phyloP scores from a whole-genome alignment of 1,139 yeast species.

The Arxiozyma telluris region DNA sequence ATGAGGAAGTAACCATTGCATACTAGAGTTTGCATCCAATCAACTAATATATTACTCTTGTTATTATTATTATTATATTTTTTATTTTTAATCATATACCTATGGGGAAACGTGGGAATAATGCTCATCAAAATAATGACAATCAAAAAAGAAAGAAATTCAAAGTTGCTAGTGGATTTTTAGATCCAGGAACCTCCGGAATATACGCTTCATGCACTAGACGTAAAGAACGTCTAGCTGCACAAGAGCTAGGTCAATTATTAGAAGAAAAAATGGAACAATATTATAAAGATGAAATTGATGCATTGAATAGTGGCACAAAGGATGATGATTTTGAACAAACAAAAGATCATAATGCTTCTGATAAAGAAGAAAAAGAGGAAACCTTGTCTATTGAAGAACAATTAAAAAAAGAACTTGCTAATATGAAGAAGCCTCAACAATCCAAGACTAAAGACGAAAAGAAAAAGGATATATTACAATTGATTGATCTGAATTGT shows the following conservation, averaged over 20 bases:
- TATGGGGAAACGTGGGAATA: constrained; percentile 7
- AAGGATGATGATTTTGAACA: constrained; percentile 31
- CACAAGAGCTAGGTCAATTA: constrained; percentile 58
- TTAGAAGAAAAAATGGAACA: constrained; percentile 52
- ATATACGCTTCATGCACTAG: constrained; percentile 79
- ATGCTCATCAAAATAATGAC: constrained; percentile 2
- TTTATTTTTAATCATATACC: not conserved
- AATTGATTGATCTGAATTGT: constrained; percentile 62
- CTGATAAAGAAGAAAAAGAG: constrained; percentile 29
- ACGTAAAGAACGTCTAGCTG: constrained; percentile 66
- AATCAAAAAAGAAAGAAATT: constrained; percentile 18
- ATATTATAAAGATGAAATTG: constrained; percentile 39
- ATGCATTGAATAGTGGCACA: constrained; percentile 30
- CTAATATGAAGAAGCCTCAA: constrained; percentile 38
- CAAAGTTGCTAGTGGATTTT: constrained; percentile 21
- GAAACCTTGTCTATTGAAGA: constrained; percentile 58
- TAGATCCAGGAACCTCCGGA: constrained; percentile 76
- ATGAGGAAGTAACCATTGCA: not conserved
- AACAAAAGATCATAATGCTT: constrained; percentile 29
- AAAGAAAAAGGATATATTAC: constrained; percentile 41
- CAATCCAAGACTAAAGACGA: constrained; percentile 26
- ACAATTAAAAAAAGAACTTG: constrained; percentile 60
- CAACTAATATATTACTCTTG: not conserved
- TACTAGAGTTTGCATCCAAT: too few relatives aligned
- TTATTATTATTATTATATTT: too few relatives aligned